Evolutionary conservation across 345 rosid genomes (phyloP).

Genomic region (Gossypium stocksii): DNA sequence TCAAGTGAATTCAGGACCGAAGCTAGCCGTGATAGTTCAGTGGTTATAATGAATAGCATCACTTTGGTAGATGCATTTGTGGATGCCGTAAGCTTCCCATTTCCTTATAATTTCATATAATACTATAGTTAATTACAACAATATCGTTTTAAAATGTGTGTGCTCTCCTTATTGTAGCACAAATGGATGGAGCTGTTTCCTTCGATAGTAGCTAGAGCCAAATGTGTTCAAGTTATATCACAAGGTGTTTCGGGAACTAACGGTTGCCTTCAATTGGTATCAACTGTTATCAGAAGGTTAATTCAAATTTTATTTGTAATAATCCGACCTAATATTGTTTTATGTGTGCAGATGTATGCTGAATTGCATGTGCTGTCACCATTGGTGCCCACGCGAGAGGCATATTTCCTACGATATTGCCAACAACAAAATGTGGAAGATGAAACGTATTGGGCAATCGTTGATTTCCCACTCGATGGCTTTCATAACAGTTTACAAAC

Average conservation of each 20-base stretch:
- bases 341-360: slow-evolving; percentile 62
- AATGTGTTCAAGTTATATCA: slow-evolving; percentile 63
- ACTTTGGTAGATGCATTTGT: slow-evolving; percentile 76
- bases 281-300: neutral
- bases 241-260: slow-evolving; percentile 61
- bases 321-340: neutral
- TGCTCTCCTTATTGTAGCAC: slow-evolving; percentile 33
- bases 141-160: neutral
- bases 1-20: slow-evolving; percentile 49
- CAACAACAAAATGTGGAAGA: slow-evolving; percentile 70
- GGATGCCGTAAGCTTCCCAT: slow-evolving; percentile 53
- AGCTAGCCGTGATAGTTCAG: slow-evolving; percentile 65
- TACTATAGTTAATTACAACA: neutral
- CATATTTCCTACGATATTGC: slow-evolving; percentile 75
- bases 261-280: slow-evolving; percentile 84
- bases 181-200: slow-evolving; percentile 92
- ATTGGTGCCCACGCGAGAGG: slow-evolving; percentile 72
- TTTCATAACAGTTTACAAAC: slow-evolving; percentile 48
- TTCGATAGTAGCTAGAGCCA: slow-evolving; percentile 84
- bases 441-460: slow-evolving; percentile 63
- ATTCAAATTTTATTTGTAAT: neutral
- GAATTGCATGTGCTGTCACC: slow-evolving; percentile 85
- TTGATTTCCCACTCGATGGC: slow-evolving; percentile 76
- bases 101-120: neutral
- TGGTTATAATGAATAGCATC: slow-evolving; percentile 88